Percentiles rank a stretch among this genome's conserved stretches.
Conservation (phyloP, 164 flowering plant species). For the Malania oleifera region DNA sequence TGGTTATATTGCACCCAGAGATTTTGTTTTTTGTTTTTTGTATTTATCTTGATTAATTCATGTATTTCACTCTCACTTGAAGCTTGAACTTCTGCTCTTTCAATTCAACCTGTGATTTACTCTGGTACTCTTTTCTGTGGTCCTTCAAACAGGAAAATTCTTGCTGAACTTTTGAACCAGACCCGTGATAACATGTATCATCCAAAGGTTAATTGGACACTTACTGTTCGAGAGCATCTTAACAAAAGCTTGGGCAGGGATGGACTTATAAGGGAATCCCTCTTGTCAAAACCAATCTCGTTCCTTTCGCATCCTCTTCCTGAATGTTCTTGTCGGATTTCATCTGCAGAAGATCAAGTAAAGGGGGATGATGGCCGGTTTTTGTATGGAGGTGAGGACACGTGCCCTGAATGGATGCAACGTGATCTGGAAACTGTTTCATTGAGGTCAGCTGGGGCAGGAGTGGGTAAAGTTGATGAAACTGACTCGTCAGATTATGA, state of each 20-base stretch:
- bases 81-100: neutral
- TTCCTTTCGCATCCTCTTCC: slow-evolving; percentile 93
- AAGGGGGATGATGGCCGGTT: slow-evolving; percentile 30
- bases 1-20: too few relatives aligned
- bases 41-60: neutral
- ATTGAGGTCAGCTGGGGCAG: slow-evolving; percentile 17
- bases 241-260: slow-evolving; percentile 67
- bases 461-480: slow-evolving; percentile 31
- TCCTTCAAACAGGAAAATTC: slow-evolving; percentile 52
- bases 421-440: slow-evolving; percentile 28
- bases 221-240: slow-evolving; percentile 69
- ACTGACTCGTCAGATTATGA: slow-evolving; percentile 48
- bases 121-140: neutral
- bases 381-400: slow-evolving; percentile 63
- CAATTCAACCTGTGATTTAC: neutral
- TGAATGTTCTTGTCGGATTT: slow-evolving; percentile 80
- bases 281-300: slow-evolving; percentile 45
- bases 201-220: slow-evolving; percentile 74
- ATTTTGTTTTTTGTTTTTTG: neutral
- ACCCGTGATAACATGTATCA: slow-evolving; percentile 61
- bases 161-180: slow-evolving; percentile 48
- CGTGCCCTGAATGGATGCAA: slow-evolving; percentile 85
- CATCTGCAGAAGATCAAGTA: slow-evolving; percentile 27
- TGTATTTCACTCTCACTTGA: neutral
- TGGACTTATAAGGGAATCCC: slow-evolving; percentile 63